Evolutionary conservation across 2,329 filamentous ascomycete genomes (phyloP).

Genomic region (Monilinia laxa): DNA sequence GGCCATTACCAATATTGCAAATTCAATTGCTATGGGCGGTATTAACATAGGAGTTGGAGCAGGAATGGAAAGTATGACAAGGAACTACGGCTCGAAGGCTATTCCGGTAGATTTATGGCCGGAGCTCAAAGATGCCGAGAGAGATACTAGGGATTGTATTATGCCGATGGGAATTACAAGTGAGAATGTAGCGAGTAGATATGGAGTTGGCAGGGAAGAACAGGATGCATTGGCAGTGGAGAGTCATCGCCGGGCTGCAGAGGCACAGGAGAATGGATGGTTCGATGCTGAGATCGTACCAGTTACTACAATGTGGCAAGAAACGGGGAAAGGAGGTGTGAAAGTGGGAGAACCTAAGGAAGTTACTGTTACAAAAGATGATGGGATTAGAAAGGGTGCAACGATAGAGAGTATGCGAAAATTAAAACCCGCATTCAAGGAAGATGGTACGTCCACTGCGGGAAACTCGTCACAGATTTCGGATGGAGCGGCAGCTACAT

Average conservation of each 20-base stretch:
- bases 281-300: constrained; percentile 81
- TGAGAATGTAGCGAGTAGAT: constrained; percentile 82
- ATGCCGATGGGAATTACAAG: constrained; percentile 92
- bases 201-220: constrained; percentile 69
- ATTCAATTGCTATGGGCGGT: constrained; percentile 70
- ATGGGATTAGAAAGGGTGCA: constrained; percentile 73
- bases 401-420: constrained; percentile 69
- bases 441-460: constrained; percentile 74
- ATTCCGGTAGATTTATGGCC: constrained; percentile 83
- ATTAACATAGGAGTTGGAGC: constrained; percentile 76
- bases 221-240: constrained; percentile 81
- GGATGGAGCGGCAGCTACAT: constrained; percentile 79
- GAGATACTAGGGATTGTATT: constrained; percentile 79
- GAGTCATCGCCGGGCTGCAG: constrained; percentile 70
- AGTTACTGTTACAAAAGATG: constrained; percentile 73
- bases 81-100: constrained; percentile 82
- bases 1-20: constrained; percentile 71
- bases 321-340: constrained; percentile 60
- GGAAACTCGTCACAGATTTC: constrained; percentile 85
- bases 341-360: constrained; percentile 55
- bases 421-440: constrained; percentile 82
- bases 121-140: constrained; percentile 60
- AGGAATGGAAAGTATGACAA: constrained; percentile 95
- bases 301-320: constrained; percentile 68
- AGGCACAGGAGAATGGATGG: constrained; percentile 64